Base-by-base conservation (phyloP, 306 rosid species). In the Adenanthera pavonina region DNA sequence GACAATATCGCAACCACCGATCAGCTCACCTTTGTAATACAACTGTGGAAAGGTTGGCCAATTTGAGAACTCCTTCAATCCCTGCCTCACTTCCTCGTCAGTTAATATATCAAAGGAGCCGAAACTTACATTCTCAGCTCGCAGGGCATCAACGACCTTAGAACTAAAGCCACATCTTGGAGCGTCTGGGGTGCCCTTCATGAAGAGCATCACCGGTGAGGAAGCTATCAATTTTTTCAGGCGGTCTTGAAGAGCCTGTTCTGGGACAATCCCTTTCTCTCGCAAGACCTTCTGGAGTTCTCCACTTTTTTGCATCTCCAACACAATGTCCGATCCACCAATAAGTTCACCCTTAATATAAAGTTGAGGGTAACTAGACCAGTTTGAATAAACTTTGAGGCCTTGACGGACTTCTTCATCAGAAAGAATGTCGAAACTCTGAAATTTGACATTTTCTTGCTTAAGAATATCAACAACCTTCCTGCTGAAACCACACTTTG, bases 21-120 rank as follows among this genome's bases (percentile, higher is more conserved):
- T 89, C 71, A 95, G 89, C 83, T 93, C 98, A 68, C 97, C 87
- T 87, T 90, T 92, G 89, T 92, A 88, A 71, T 93, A 95, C 36
- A 95, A 94, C 85, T 92, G 99, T 15, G 99, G 99, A 85, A 80
- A 95, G 49, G 99, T 95, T 41, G 99, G 98, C 99, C 99, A 95
- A 74, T 95, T 93, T 6, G 97, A 93, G 83, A 88, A 90, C 46
- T 35, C 89, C 88, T 95, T 92, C 72, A 95, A 82, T 60, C 97
- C 99, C 89, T 88, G 98, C 78, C 99, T 93, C 78, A 95, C 97
- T 47, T 90, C 94, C 36, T 93, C 98, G 34, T 93, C 94, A 7
- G 60, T 80, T 74, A 93, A 80, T 74, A 95, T 93, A 78, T 95
- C 98, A 15, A 95, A 93, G 80, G 91, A 88, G 69, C 96, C 94